Evolutionary conservation across 257 asterid species (phyloP).

Genomic region (Fraxinus pennsylvanica): DNA sequence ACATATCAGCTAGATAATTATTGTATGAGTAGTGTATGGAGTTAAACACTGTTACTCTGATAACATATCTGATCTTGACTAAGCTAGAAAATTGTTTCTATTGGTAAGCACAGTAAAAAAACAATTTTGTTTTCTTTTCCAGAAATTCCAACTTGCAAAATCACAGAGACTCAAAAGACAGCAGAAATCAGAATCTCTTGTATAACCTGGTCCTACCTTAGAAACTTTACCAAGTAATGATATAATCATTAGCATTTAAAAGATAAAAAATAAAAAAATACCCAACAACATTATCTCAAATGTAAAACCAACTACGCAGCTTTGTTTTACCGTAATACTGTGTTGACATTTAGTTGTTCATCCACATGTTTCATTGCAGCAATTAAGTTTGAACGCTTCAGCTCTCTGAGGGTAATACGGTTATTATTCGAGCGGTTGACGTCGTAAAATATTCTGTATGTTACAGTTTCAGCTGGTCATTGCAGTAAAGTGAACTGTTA

Average conservation of each 20-base stretch:
- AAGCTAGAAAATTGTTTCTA: not conserved
- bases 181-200: not conserved
- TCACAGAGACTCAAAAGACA: not conserved
- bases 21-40: not conserved
- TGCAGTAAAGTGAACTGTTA: slow-evolving; percentile 41
- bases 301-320: slow-evolving; percentile 31
- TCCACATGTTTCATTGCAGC: slow-evolving; percentile 97
- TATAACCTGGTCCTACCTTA: not conserved
- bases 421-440: slow-evolving; percentile 91
- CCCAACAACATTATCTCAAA: not conserved
- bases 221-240: not conserved
- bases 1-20: slow-evolving; percentile 5
- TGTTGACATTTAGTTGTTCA: slow-evolving; percentile 95
- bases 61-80: not conserved
- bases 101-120: too few relatives aligned
- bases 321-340: slow-evolving; percentile 73
- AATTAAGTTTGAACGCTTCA: slow-evolving; percentile 83
- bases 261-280: not conserved
- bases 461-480: slow-evolving; percentile 95
- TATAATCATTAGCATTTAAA: slow-evolving; percentile 9
- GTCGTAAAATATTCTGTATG: slow-evolving; percentile 94
- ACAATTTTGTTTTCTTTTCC: too few relatives aligned
- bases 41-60: not conserved
- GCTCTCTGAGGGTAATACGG: slow-evolving; percentile 89
- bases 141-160: not conserved